Evolutionary conservation across 176 grass and related monocot genomes (phyloP).

Genomic region (Olyra latifolia): DNA sequence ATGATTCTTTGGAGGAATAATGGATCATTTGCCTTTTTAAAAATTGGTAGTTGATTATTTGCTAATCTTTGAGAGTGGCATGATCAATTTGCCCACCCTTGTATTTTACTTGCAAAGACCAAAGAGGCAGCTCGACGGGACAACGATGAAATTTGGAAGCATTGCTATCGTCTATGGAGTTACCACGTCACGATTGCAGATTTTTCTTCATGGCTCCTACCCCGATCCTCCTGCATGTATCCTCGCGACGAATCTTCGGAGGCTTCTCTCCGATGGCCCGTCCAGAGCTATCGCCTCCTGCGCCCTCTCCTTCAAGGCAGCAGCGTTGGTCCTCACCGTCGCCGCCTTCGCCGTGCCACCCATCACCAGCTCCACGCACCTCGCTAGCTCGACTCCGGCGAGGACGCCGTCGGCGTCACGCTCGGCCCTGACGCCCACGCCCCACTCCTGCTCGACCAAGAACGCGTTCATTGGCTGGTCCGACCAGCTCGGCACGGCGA

Average conservation of each 20-base stretch:
- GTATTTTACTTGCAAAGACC: too few species aligned
- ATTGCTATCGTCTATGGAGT: too few species aligned
- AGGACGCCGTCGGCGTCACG: slow-evolving; percentile 10
- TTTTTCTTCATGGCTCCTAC: not conserved
- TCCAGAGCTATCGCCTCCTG: not conserved
- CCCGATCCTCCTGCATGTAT: not conserved
- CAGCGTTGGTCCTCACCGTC: not conserved
- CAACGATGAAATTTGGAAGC: too few species aligned
- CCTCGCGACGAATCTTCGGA: not conserved
- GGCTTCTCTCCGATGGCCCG: not conserved
- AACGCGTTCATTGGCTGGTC: slow-evolving; percentile 37
- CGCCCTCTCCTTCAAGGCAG: not conserved
- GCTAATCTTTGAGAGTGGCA: too few species aligned
- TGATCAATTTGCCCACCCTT: too few species aligned
- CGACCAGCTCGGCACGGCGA: slow-evolving; percentile 19
- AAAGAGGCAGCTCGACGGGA: too few species aligned
- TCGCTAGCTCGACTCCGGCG: slow-evolving; percentile 34
- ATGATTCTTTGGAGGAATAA: too few species aligned
- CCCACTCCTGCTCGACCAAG: slow-evolving; percentile 34
- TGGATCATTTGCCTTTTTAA: too few species aligned
- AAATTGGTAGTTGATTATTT: too few species aligned
- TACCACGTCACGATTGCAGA: not conserved
- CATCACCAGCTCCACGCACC: slow-evolving; percentile 55
- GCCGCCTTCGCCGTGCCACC: not conserved
- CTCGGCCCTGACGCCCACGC: not conserved